Conservation (phyloP, 1,139 yeast genomes). For the Suhomyces chickasaworum region DNA sequence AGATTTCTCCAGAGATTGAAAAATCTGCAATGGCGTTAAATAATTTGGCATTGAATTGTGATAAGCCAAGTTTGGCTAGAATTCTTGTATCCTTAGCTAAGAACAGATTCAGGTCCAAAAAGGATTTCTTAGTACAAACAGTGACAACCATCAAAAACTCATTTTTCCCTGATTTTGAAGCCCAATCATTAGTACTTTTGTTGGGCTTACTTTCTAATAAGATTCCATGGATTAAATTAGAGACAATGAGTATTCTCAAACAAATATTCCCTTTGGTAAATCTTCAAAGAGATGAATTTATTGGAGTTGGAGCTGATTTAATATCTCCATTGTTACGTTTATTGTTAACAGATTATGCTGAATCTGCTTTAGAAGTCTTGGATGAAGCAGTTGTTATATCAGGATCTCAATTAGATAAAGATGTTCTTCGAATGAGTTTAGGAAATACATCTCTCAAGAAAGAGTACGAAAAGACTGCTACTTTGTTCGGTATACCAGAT, state of each 20-base stretch:
- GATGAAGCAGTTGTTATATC: conserved; percentile 87
- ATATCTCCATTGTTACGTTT: conserved; percentile 86
- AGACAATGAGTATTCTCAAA: conserved; percentile 75
- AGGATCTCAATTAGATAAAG: conserved; percentile 87
- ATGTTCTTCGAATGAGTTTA: conserved; percentile 85
- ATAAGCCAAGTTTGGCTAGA: conserved; percentile 64
- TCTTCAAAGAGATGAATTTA: conserved; percentile 74
- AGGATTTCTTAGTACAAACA: conserved; percentile 83
- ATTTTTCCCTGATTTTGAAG: conserved; percentile 77
- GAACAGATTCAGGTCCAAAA: conserved; percentile 79
- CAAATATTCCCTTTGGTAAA: conserved; percentile 77
- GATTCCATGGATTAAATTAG: conserved; percentile 74
- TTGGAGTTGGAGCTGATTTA: conserved; percentile 92
- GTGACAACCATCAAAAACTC: conserved; percentile 64
- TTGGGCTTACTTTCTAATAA: conserved; percentile 79
- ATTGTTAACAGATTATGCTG: conserved; percentile 83
- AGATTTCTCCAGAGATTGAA: conserved; percentile 52
- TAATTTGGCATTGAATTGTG: conserved; percentile 58
- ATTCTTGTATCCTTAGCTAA: conserved; percentile 77
- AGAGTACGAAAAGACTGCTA: conserved; percentile 83
- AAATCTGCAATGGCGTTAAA: conserved; percentile 62
- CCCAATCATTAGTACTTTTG: conserved; percentile 71
- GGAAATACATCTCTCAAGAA: conserved; percentile 79
- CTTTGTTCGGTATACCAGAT: conserved; percentile 93
- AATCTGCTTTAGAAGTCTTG: conserved; percentile 82